A percentile compares a stretch with the other conserved stretches of the same genome.
Conservation (phyloP, 164 flowering plant species). For the Cinnamomum micranthum region DNA sequence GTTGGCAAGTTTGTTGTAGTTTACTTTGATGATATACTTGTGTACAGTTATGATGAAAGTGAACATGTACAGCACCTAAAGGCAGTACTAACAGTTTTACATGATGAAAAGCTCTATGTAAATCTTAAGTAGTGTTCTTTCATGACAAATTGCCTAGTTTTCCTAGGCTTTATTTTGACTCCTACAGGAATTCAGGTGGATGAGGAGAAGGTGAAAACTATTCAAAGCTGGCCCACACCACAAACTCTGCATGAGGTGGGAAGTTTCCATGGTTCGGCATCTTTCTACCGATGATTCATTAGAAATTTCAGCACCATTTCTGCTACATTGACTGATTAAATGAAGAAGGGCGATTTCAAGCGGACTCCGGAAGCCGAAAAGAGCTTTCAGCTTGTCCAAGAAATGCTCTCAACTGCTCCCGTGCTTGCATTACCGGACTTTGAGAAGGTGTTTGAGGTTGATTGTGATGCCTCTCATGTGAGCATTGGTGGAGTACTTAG, state of each 20-base stretch:
- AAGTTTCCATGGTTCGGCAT: constrained; percentile 9
- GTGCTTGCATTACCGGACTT: background rate
- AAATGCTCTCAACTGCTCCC: background rate
- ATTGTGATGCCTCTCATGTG: background rate
- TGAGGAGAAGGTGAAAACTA: constrained; percentile 1
- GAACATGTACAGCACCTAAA: background rate
- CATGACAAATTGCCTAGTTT: background rate
- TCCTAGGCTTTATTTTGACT: constrained; percentile 3
- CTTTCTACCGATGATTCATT: constrained; percentile 8
- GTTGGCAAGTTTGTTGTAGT: constrained; percentile 2
- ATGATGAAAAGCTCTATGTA: background rate
- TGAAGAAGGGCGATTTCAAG: background rate
- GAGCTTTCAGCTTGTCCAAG: background rate
- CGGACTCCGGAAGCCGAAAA: background rate
- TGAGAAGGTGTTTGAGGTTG: background rate
- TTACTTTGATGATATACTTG: constrained; percentile 4
- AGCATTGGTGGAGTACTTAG: background rate
- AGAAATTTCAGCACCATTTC: constrained; percentile 7
- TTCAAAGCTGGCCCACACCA: constrained; percentile 8
- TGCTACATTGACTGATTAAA: background rate
- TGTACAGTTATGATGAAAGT: background rate
- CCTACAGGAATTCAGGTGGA: constrained; percentile 6
- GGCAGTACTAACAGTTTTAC: background rate
- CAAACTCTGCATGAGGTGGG: background rate
- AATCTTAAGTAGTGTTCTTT: background rate